Evolutionary conservation across 1,139 yeast species (phyloP), one percentile per base, ranked within the genome.

Genomic region (Wickerhamiella pararugosa): DNA sequence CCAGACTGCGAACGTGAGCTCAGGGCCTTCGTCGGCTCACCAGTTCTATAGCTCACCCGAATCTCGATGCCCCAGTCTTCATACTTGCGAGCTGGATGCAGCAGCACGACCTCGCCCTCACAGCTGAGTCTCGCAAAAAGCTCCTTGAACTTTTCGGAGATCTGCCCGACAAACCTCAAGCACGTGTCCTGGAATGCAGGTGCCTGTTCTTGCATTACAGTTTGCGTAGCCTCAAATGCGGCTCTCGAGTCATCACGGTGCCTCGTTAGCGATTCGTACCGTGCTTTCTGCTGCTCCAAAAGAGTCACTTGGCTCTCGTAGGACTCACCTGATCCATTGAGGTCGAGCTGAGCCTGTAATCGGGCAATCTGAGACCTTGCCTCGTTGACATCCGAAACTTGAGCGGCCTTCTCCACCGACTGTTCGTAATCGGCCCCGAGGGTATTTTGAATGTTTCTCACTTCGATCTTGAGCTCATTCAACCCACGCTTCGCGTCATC

Each of bases 1-100:
- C 99, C 99, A 0, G 96, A 84, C 60, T 92, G 98, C 2, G 92
- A 76, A 48, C 81, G 90, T 29, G 84, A 76, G 53, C 84, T 90
- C 42, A 90, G 67, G 25, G 75, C 71, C 50, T 78, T 78, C 47
- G 81, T 62, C 25, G 71, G 76, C 8, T 87, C 76, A 42, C 71
- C 75, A 49, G 79, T 82, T 55, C 98, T 70, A 59, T 90, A 92
- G 51, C 84, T 78, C 9, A 90, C 97, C 60, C 76, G 61, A 40
- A 92, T 82, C 50, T 83, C 83, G 41, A 92, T 62, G 49, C 76
- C 74, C 97, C 98, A 92, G 41, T 84, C 77, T 29, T 71, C 67
- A 54, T 67, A 84, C 40, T 73, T 63, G 8, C 40, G 34, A 5
- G 45, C 52, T 8, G 37, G 42, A 39, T 71, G 72, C 25, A 68